Conservation (phyloP, 2,329 filamentous ascomycete genomes). For the Biscogniauxia sp. region DNA sequence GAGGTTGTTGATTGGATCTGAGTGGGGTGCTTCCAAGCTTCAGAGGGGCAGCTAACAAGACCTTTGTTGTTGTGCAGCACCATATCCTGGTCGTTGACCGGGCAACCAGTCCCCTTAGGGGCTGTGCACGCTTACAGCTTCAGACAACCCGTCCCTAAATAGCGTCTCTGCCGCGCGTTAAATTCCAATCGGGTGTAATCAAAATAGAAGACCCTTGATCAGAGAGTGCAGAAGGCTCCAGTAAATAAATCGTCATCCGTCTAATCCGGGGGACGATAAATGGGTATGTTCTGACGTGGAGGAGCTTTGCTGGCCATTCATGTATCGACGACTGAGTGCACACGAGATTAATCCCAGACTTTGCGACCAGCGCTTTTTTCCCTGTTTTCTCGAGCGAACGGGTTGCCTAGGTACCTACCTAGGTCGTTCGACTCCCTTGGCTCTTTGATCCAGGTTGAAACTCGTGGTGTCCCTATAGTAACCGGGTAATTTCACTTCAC, state of each 20-base stretch:
- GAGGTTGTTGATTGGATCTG: not conserved
- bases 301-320: not conserved
- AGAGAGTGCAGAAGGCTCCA: not conserved
- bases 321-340: not conserved
- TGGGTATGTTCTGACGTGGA: not conserved
- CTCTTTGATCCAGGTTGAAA: not conserved
- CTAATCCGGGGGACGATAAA: not conserved
- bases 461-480: not conserved
- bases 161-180: not conserved
- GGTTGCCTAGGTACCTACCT: too few relatives aligned
- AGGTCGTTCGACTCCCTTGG: not conserved
- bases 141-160: not conserved
- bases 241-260: not conserved
- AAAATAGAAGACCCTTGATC: not conserved
- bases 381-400: too few relatives aligned
- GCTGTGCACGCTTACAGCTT: not conserved
- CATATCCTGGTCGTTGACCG: constrained; percentile 5
- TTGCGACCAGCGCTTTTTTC: not conserved
- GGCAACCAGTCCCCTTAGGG: constrained; percentile 1
- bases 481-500: constrained; percentile 9
- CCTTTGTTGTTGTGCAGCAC: constrained; percentile 2
- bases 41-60: not conserved
- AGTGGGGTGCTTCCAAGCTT: not conserved
- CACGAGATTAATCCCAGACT: not conserved
- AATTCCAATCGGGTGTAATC: not conserved